Base-by-base conservation (phyloP, 129 eudicot genomes). In the Lonicera japonica region DNA sequence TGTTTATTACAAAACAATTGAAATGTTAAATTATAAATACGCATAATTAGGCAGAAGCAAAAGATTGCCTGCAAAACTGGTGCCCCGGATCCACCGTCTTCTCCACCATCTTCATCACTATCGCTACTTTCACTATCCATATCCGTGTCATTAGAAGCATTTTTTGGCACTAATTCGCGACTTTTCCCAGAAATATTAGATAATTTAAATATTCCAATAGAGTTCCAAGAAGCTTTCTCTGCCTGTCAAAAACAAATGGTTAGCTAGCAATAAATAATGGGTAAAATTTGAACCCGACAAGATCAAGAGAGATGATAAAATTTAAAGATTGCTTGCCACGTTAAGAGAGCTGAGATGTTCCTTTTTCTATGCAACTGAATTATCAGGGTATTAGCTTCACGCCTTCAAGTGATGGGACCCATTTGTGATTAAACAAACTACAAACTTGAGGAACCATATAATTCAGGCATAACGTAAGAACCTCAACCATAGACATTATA, bases 121-220 rank as follows among this genome's bases (percentile, higher is more conserved):
- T 81, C 84, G 52, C 84, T 83, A 48, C 88, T 82, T 9, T 91
- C 91, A 67, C 88, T 79, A 17, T 92, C 96, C 86, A 82, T 84
- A 73, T 87, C 98, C 0, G 90, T 73, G 61, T 75, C 95, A 48
- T 81, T 82, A 23, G 69, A 66, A 25, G 72, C 54, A 23, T 46
- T n/a, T 73, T 84, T 82, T 11, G 91, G 98, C n/a, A 87, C 82
- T 60, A 85, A 67, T 10, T 81, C 86, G 11, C 95, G 84, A 18
- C 82, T 80, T 78, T 83, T 94, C 10, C 99, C 99, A 16, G 95
- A 85, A 39, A 94, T 74, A 70, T 88, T 94, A 15, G 95, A 82
- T 59, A 94, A 58, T 70, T 88, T 94, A 70, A 94, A 88, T 53
- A 94, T 75, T 55, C 86, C 99, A 76, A 94, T 85, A 25, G 79